Base-by-base conservation (phyloP, 2,329 filamentous ascomycete genomes). In the Cercospora berteroae region DNA sequence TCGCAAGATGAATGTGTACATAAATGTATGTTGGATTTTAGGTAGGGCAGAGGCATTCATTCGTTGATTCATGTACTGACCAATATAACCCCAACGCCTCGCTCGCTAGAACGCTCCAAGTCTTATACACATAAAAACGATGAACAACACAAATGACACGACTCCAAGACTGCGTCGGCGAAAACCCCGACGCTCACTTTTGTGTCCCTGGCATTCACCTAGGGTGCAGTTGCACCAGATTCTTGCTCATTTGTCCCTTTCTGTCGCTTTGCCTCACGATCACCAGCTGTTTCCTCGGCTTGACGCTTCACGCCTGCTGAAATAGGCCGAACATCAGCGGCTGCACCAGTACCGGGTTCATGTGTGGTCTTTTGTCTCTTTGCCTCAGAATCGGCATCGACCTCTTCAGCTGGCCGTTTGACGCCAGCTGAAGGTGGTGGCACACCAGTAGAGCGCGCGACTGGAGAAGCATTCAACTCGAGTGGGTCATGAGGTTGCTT, bases 221-320 rank as follows among this genome's bases (percentile, higher is more conserved):
- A 39, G 20, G 13, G 13, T 27, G 48, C 23, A 27, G 48, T n/a
- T 20, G 59, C 18, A 7, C 7, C 18, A 18, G 64, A 10, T 8
- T 13, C 13, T n/a, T 50, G 20, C 18, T 64, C 65, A 18, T 58
- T 50, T 5, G 44, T 33, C 13, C 29, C 23, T 55, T 69, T 67
- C 13, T 48, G 20, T n/a, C 67, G 65, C 59, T 69, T 69, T 12
- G 65, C 58, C 31, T 67, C 65, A 33, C 27, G 20, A 18, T 62
- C 65, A 25, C 57, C 62, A 7, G 12, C 31, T 13, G 20, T n/a
- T 13, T 55, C 67, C 18, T 67, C 67, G 5, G 55, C 61, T 42
- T 62, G 31, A 9, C 67, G 65, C 59, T 69, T 69, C 9, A 60
- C 59, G 56, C 67, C 67, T 33, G 39, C 58, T 29, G 67, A 67